Evolutionary conservation across 345 rosid species (phyloP), one percentile per base, ranked within the genome.

Genomic region (Eucalyptus regnans): DNA sequence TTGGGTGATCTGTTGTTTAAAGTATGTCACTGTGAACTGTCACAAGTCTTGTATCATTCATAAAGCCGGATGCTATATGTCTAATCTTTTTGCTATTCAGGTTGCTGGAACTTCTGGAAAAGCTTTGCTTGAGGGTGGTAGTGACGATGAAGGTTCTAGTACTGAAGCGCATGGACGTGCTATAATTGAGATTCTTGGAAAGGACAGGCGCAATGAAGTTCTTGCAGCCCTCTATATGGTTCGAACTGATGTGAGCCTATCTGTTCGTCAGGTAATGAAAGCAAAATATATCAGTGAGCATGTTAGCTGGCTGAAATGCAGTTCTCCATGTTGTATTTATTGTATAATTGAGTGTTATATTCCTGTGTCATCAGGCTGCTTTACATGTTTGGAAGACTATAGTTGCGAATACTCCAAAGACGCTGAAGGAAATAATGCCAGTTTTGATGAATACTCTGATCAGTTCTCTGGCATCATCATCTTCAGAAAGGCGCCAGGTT

Each of bases 31-130:
- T 84, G 29, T 41, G 86, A 64, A 56, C 51, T 48, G 56, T 71
- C 56, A 12, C 37, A 58, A 80, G 49, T 37, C 54, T 25, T 58
- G 43, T 46, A 56, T 48, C 52, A 31, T 43, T 31, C 50, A 86
- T 25, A 33, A 9, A 41, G 80, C 41, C 66, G 25, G 27, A 51
- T 48, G 87, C 49, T 87, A 12, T 68, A 9, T 87, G 64, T 58
- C 33, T 81, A n/a, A 89, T 33, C 86, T n/a, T 62, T 88, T 37
- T 88, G 81, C 88, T 49, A 44, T 90, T 86, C 91, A 98, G 99
- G 99, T 98, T 94, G 99, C 99, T 93, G 99, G 99, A 89, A 97
- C 99, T 89, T 96, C 99, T 54, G 99, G 99, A 52, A 98, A 98
- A 93, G 96, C 99, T 89, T 93, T 98, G 89, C 99, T 98, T 66